These are phyloP conservation scores for Microsporum canis DNA, from an alignment of 2,329 filamentous ascomycete species.

Conservation along the genomic window DNA sequence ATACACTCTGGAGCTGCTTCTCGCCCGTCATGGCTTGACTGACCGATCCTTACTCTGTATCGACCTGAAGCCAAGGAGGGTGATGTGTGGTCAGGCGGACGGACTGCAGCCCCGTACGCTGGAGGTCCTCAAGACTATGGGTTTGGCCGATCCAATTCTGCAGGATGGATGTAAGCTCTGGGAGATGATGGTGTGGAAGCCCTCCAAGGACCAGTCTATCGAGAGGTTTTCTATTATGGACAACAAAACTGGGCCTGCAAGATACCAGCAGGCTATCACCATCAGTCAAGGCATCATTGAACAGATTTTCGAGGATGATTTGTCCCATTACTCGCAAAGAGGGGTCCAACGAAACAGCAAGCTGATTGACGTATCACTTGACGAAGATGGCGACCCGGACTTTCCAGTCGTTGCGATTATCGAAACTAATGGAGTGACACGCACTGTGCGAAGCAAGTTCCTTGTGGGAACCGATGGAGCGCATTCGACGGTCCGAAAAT, in stretches of 20 bases:
- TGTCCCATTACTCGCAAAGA: conserved; percentile 48
- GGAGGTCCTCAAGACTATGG: conserved; percentile 34
- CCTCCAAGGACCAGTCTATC: conserved; percentile 17
- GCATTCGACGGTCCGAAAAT: conserved; percentile 52
- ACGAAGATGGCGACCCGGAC: conserved; percentile 37
- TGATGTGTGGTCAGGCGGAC: conserved; percentile 35
- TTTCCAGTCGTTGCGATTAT: conserved; percentile 27
- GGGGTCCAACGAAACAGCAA: conserved; percentile 55
- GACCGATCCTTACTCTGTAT: conserved; percentile 34
- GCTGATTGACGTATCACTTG: conserved; percentile 49
- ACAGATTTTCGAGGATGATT: conserved; percentile 55
- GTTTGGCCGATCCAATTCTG: conserved; percentile 41
- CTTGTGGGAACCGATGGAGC: conserved; percentile 62
- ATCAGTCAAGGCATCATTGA: conserved; percentile 63
- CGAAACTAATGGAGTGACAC: conserved; percentile 21
- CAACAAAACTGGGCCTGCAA: conserved; percentile 5
- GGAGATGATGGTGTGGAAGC: conserved; percentile 49
- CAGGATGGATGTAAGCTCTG: conserved; percentile 48
- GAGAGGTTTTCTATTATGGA: conserved; percentile 8
- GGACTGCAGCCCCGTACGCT: conserved; percentile 35
- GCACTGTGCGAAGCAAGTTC: conserved; percentile 52
- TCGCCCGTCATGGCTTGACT: conserved; percentile 35
- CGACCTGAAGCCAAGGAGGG: conserved; percentile 30
- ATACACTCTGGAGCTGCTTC: conserved; percentile 31
- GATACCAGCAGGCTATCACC: conserved; percentile 57